phyloP scores from a whole-genome alignment of 169 alveolate genomes.

The Plasmodium gaboni region DNA sequence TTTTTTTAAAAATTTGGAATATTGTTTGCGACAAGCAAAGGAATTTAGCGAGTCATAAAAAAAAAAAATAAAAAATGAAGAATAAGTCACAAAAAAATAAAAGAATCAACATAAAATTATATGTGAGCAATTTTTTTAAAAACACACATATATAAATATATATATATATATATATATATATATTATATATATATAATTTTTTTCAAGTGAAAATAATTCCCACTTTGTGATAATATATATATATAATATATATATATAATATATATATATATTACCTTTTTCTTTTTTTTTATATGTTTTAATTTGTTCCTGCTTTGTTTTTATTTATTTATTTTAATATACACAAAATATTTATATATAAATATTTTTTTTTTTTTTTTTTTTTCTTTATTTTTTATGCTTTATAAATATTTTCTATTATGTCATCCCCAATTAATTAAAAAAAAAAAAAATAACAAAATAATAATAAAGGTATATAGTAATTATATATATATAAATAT shows the following conservation, averaged over 20 bases:
- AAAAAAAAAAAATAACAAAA: too few species aligned
- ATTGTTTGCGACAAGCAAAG: constrained; percentile 34
- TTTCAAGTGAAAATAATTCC: not conserved
- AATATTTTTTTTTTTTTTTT: not conserved
- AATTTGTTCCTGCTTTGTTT: not conserved
- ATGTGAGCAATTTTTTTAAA: too few species aligned
- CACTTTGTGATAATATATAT: not conserved
- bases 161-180: too few species aligned
- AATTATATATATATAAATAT: too few species aligned
- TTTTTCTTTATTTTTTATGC: not conserved
- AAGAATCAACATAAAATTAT: too few species aligned
- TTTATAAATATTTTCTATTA: not conserved
- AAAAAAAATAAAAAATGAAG: not conserved
- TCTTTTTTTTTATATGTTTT: not conserved
- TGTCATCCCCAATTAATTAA: not conserved
- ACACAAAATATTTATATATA: not conserved
- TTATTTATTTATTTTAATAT: not conserved
- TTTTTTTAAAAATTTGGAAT: constrained; percentile 48
- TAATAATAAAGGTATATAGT: too few species aligned
- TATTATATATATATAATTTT: not conserved
- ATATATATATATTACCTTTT: not conserved
- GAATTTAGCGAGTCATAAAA: constrained; percentile 10
- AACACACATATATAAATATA: too few species aligned
- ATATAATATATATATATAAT: too few species aligned
- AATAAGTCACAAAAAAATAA: too few species aligned